Conservation (phyloP, 192 early-diverging fungal genomes). For the Rhizophagus clarus region DNA sequence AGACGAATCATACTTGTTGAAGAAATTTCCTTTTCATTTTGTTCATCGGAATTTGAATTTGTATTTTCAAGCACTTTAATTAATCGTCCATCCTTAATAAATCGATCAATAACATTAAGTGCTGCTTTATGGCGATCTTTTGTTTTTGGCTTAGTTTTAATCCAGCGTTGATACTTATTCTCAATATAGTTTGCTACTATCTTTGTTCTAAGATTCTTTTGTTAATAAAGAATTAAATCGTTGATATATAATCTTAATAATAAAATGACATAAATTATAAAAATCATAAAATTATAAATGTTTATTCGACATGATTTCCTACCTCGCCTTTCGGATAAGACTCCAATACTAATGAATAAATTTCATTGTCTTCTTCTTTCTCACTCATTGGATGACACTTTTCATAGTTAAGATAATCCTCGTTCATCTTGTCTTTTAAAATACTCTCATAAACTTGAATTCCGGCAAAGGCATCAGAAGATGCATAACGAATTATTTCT, state of each 20-base stretch:
- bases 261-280: background rate
- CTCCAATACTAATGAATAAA: background rate
- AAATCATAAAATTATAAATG: no score
- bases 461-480: constrained; percentile 47
- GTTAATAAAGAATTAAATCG: background rate
- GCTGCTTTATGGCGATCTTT: background rate
- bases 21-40: no score
- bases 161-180: constrained; percentile 16
- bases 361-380: constrained; percentile 30
- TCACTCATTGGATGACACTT: constrained; percentile 32
- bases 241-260: background rate
- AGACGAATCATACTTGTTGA: background rate
- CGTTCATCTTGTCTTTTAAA: constrained; percentile 17
- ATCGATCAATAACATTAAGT: background rate
- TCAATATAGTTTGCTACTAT: background rate
- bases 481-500: constrained; percentile 40
- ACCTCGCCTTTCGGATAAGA: background rate
- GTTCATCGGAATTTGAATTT: background rate
- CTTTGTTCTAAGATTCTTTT: background rate
- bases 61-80: background rate
- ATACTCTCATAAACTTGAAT: constrained; percentile 41
- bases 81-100: background rate
- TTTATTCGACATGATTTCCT: background rate
- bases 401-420: constrained; percentile 26
- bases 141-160: constrained; percentile 21